Conservation (phyloP, 2,329 filamentous ascomycete genomes). For the Teratosphaeria nubilosa region DNA sequence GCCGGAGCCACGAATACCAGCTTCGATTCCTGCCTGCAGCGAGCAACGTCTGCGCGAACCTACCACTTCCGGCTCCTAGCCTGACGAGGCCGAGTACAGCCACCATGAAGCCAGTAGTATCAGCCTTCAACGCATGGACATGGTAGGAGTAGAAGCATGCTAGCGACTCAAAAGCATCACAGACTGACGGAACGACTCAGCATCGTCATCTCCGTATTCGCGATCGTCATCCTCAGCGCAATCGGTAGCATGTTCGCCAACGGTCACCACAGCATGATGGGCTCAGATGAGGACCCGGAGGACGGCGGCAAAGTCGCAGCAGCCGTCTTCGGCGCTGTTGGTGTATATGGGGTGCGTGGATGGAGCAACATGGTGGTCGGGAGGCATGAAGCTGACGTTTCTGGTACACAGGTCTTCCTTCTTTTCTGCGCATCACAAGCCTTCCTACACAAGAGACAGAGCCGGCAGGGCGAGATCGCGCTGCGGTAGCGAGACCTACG, state of each 20-base stretch:
- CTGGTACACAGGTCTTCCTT: conserved; percentile 59
- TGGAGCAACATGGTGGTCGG: neutral
- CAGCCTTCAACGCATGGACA: conserved; percentile 76
- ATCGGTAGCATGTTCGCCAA: conserved; percentile 62
- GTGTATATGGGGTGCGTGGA: conserved; percentile 72
- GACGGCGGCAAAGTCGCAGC: conserved; percentile 69
- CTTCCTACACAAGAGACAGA: conserved; percentile 73
- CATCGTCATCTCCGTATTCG: conserved; percentile 57
- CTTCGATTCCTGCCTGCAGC: neutral
- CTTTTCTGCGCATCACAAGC: conserved; percentile 88
- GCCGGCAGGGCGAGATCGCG: conserved; percentile 72
- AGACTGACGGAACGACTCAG: conserved; percentile 37
- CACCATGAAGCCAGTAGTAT: conserved; percentile 89
- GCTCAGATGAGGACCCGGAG: conserved; percentile 50
- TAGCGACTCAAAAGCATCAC: neutral
- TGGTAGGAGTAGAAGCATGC: conserved; percentile 47
- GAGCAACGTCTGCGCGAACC: neutral
- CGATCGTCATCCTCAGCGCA: conserved; percentile 54
- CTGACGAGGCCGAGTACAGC: neutral
- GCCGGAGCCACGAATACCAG: neutral
- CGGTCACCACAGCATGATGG: conserved; percentile 75
- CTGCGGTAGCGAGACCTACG: conserved; percentile 39
- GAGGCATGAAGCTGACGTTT: neutral
- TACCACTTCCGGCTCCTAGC: neutral
- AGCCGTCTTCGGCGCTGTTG: conserved; percentile 78